phyloP scores from a whole-genome alignment of 139 green algal genomes.

The Diplosphaera chodatii region DNA sequence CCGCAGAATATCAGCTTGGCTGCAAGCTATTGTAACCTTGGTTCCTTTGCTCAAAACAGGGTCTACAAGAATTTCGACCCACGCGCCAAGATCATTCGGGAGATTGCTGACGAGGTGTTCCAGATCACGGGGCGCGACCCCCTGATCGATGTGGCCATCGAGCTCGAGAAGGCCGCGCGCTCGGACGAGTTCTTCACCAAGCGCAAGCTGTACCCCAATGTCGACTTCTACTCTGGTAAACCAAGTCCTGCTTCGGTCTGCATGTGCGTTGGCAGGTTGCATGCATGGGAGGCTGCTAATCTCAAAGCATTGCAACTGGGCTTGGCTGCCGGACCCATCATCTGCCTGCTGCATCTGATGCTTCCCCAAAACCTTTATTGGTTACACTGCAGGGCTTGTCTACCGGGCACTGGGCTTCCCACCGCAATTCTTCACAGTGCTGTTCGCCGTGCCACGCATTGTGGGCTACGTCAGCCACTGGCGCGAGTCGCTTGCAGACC shows the following conservation, averaged over 20 bases:
- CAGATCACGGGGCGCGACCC: constrained; percentile 84
- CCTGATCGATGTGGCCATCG: constrained; percentile 91
- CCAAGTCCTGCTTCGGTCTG: no score
- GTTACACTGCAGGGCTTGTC: constrained; percentile 51
- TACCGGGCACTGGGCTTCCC: constrained; percentile 95
- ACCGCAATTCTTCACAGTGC: constrained; percentile 96
- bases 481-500: constrained; percentile 89
- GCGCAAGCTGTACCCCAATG: constrained; percentile 98
- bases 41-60: constrained; percentile 52
- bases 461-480: constrained; percentile 96
- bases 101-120: constrained; percentile 86
- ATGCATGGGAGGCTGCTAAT: no score
- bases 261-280: background rate
- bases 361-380: background rate
- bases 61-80: constrained; percentile 99
- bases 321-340: no score
- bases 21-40: no score
- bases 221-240: constrained; percentile 97
- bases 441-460: constrained; percentile 93
- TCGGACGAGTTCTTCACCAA: constrained; percentile 74
- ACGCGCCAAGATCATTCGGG: constrained; percentile 85
- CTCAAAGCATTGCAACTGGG: no score
- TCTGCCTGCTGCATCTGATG: background rate
- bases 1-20: no score
- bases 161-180: constrained; percentile 72